Percentiles rank a stretch among this genome's conserved stretches.
Conservation (phyloP, 2,329 filamentous ascomycete genomes). For the Polytolypa hystricis region DNA sequence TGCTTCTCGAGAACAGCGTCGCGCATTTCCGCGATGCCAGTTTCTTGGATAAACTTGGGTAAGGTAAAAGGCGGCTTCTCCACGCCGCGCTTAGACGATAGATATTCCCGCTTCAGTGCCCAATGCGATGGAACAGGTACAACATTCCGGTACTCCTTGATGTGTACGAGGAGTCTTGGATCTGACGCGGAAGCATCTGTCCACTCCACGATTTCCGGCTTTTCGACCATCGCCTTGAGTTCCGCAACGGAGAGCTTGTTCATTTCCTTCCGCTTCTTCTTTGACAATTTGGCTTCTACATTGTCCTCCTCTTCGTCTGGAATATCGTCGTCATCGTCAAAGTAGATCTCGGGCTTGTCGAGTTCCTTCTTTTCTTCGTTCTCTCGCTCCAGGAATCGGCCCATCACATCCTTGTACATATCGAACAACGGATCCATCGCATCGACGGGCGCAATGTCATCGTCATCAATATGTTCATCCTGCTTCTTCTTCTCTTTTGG, state of each 20-base stretch:
- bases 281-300: conserved; percentile 63
- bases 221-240: conserved; percentile 80
- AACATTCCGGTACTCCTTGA: conserved; percentile 90
- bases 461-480: conserved; percentile 30
- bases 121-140: conserved; percentile 91
- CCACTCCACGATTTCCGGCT: conserved; percentile 95
- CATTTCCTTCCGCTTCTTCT: conserved; percentile 85
- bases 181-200: conserved; percentile 88
- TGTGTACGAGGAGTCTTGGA: conserved; percentile 77
- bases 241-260: conserved; percentile 92
- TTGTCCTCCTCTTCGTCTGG: conserved; percentile 60
- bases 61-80: conserved; percentile 90
- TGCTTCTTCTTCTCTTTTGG: conserved; percentile 10
- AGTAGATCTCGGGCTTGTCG: conserved; percentile 78
- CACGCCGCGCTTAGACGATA: conserved; percentile 92
- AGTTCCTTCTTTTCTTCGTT: conserved; percentile 55
- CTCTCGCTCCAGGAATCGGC: conserved; percentile 59
- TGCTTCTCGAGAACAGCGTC: conserved; percentile 95
- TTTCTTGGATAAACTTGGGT: conserved; percentile 94
- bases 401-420: conserved; percentile 73
- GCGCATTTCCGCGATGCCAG: conserved; percentile 94
- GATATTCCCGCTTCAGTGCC: conserved; percentile 91
- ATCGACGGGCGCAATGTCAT: conserved; percentile 40
- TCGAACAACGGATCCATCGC: conserved; percentile 68
- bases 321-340: conserved; percentile 73